Evolutionary conservation across 306 rosid species (phyloP).

Genomic region (Corylus heterophylla): DNA sequence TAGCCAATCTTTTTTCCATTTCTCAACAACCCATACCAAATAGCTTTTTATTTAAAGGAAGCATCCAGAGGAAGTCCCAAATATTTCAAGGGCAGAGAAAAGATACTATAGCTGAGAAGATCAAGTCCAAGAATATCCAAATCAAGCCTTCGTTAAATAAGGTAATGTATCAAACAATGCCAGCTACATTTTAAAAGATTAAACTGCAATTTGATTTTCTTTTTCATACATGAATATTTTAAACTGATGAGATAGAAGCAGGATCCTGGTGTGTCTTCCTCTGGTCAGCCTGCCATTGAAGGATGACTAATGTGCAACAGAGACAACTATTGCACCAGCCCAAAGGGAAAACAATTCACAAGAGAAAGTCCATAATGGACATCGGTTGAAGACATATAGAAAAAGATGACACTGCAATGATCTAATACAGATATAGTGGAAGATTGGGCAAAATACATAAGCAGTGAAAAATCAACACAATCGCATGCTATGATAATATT

Average conservation of each 20-base stretch:
- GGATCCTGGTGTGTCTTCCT: too few relatives aligned
- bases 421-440: background rate
- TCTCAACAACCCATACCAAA: too few relatives aligned
- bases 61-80: too few relatives aligned
- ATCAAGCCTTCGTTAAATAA: conserved; percentile 1
- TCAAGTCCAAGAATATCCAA: background rate
- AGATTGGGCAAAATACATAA: conserved; percentile 1
- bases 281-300: too few relatives aligned
- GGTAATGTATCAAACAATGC: background rate
- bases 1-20: too few relatives aligned
- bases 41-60: too few relatives aligned
- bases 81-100: too few relatives aligned
- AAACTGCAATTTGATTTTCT: conserved; percentile 4
- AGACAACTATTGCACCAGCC: background rate
- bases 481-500: conserved; percentile 4
- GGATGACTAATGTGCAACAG: background rate
- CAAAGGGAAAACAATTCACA: background rate
- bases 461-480: conserved; percentile 3
- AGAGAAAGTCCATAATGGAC: conserved; percentile 12
- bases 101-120: too few relatives aligned
- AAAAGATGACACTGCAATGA: conserved; percentile 13
- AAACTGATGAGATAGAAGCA: background rate
- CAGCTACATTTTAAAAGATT: background rate
- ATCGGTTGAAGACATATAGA: conserved; percentile 2
- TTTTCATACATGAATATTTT: background rate